Base-by-base conservation (phyloP, 148 eudicot species). In the Arbutus unedo region DNA sequence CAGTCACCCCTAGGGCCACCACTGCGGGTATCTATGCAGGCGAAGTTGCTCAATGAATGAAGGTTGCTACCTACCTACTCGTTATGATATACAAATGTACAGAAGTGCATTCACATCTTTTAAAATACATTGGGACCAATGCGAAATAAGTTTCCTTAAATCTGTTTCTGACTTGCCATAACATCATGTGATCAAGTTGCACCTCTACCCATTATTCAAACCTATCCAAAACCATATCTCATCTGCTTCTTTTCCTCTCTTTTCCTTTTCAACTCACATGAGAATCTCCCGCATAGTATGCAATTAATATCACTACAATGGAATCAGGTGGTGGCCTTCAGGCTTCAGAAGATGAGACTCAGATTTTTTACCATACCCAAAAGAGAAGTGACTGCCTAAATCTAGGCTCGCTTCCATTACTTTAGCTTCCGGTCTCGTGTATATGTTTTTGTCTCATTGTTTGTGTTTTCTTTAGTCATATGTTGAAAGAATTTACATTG, bases 201-300 rank as follows among this genome's bases (percentile, higher is more conserved):
- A 31, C 38, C 38, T 38, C 49, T 38, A 23, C 10, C n/a, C n/a
- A 77, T 31, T 18, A 18, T 74, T 77, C 50, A 55, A 43, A 2
- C 67, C 31, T 77, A 77, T 77, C 64, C 9, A 31, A 77, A 31
- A 44, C 67, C 80, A 56, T 77, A 41, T 77, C 66, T 38, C 67
- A 54, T 77, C 25, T 77, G 43, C 45, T 55, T 77, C 43, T 14
- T 41, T 55, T 41, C 80, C 21, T 77, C 45, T 53, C 47, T 51
- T 76, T 77, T 55, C 67, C 66, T 56, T 77, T 77, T 54, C 66
- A 55, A 77, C 66, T 18, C 49, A 77, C 80, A 31, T 77, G 80
- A 55, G 59, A 77, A 55, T 55, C 10, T 55, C 64, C 55, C 38
- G 23, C 66, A 7, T 49, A 25, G 43, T 77, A 73, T 72, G 50